phyloP scores from a whole-genome alignment of 2,329 filamentous ascomycete genomes.

The Aspergillus clavatus region DNA sequence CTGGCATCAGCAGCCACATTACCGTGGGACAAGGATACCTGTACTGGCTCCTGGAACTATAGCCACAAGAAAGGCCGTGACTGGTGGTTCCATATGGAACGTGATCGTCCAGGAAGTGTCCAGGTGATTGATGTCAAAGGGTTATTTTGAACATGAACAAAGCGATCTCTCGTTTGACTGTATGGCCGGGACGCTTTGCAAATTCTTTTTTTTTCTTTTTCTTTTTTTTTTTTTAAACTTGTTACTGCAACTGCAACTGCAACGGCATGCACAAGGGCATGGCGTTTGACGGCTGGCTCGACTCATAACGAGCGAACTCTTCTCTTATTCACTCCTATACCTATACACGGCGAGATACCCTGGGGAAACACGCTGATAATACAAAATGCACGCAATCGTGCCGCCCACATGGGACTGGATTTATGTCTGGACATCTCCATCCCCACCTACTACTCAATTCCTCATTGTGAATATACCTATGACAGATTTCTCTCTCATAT shows the following conservation, averaged over 20 bases:
- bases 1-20: constrained; percentile 23
- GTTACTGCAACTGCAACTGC: background rate
- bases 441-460: background rate
- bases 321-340: no score
- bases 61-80: constrained; percentile 37
- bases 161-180: background rate
- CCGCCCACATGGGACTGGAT: background rate
- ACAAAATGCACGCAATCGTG: background rate
- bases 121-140: constrained; percentile 31
- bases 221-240: background rate
- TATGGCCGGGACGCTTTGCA: background rate
- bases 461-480: background rate
- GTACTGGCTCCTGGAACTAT: constrained; percentile 42
- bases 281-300: constrained; percentile 5
- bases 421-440: background rate
- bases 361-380: background rate
- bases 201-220: background rate
- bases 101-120: constrained; percentile 33
- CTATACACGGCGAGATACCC: no score
- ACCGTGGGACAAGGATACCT: constrained; percentile 40
- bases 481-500: background rate
- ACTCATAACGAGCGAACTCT: no score
- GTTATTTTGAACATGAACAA: constrained; percentile 28
- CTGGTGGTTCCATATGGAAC: constrained; percentile 44
- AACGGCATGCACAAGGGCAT: constrained; percentile 1